Conservation (phyloP, 1,139 yeast species). For the Geotrichum bryndzae region DNA sequence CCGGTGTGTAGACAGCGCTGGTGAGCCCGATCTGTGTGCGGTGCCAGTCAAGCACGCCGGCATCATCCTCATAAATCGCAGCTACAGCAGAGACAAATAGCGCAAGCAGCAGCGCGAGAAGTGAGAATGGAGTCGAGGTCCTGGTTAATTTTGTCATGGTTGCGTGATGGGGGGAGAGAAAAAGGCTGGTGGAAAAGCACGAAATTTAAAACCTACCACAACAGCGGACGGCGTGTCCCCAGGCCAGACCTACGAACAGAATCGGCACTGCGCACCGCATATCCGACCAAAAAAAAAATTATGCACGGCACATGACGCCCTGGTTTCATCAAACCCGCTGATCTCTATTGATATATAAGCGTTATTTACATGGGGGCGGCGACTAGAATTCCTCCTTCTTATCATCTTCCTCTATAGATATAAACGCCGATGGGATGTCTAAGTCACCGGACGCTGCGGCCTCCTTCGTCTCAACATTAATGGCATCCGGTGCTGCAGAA, state of each 20-base stretch:
- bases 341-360: not conserved
- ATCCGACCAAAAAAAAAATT: too few species aligned
- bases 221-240: not conserved
- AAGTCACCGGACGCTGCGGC: not conserved
- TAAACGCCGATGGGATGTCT: slow-evolving; percentile 2
- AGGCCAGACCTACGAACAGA: not conserved
- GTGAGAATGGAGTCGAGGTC: not conserved
- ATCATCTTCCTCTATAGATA: slow-evolving; percentile 8
- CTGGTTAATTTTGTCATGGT: not conserved
- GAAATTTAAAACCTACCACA: not conserved
- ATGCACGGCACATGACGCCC: not conserved
- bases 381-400: not conserved
- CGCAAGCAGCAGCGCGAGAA: not conserved
- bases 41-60: slow-evolving; percentile 32
- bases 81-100: slow-evolving; percentile 1
- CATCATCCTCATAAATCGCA: slow-evolving; percentile 32
- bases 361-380: not conserved
- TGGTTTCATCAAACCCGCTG: not conserved
- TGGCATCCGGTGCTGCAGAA: slow-evolving; percentile 1
- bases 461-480: not conserved
- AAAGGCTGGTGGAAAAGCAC: not conserved
- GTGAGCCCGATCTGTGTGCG: slow-evolving; percentile 25
- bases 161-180: not conserved
- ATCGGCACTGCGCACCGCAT: not conserved
- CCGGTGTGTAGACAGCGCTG: not conserved